Evolutionary conservation across 495 filamentous ascomycete genomes (phyloP).

Genomic region (Barbatosphaeria neglecta): DNA sequence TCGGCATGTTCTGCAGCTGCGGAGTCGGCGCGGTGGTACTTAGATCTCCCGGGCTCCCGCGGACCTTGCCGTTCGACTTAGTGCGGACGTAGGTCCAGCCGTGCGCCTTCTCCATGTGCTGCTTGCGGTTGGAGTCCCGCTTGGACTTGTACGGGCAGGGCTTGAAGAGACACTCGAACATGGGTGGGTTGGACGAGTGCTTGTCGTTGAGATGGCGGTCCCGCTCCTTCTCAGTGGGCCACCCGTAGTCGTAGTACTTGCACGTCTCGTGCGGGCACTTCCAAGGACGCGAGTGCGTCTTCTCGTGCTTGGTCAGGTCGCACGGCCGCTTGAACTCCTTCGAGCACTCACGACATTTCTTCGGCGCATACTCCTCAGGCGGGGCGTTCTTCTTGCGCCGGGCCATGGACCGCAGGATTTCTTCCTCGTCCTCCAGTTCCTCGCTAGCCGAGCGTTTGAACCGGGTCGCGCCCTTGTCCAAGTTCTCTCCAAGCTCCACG

Average conservation of each 20-base stretch:
- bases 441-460: constrained; percentile 54
- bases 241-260: constrained; percentile 79
- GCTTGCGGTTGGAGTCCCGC: constrained; percentile 95
- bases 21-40: constrained; percentile 38
- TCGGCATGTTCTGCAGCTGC: constrained; percentile 42
- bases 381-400: constrained; percentile 68
- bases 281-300: constrained; percentile 91
- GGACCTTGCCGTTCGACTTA: constrained; percentile 63
- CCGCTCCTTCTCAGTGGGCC: constrained; percentile 95
- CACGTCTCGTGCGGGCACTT: constrained; percentile 73
- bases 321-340: constrained; percentile 90
- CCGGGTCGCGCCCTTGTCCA: constrained; percentile 24
- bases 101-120: constrained; percentile 99
- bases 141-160: constrained; percentile 91
- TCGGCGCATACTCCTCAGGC: constrained; percentile 62
- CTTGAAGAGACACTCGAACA: constrained; percentile 72
- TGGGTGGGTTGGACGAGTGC: constrained; percentile 63
- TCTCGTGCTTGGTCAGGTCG: constrained; percentile 91
- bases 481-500: constrained; percentile 35
- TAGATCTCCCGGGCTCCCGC: constrained; percentile 17
- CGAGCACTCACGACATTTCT: constrained; percentile 62
- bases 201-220: constrained; percentile 94
- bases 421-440: constrained; percentile 55
- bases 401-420: constrained; percentile 77
- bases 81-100: constrained; percentile 80